A percentile compares a stretch with the other conserved stretches of the same genome.
Conservation (phyloP, 176 grass and related monocot genomes). For the Bonia amplexicaulis region DNA sequence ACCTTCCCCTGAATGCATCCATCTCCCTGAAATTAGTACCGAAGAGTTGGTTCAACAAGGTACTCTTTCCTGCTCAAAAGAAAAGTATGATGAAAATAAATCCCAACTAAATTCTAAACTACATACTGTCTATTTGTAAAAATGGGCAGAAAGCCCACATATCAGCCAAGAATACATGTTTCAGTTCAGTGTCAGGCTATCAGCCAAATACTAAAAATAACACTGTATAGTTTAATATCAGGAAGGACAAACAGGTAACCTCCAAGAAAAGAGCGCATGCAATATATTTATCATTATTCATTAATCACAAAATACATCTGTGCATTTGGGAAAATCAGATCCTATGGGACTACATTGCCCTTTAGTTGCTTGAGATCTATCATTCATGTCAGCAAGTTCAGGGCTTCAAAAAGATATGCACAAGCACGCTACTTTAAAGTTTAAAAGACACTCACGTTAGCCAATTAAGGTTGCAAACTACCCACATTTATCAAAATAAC, state of each 20-base stretch:
- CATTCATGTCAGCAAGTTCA: background rate
- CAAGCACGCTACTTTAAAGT: background rate
- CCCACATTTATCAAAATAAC: background rate
- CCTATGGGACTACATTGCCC: background rate
- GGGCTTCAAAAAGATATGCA: background rate
- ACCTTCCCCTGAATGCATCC: conserved; percentile 95
- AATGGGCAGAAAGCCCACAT: background rate
- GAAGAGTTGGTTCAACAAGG: conserved; percentile 87
- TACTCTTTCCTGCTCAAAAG: conserved; percentile 84
- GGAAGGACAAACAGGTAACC: background rate
- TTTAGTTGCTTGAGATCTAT: conserved; percentile 12
- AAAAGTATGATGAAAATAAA: background rate
- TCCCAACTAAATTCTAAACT: background rate
- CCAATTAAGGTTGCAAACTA: background rate
- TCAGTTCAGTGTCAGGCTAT: background rate
- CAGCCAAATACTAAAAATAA: background rate
- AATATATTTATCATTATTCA: background rate
- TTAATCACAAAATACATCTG: background rate
- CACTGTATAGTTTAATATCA: background rate
- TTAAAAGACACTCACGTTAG: background rate
- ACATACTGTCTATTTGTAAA: background rate
- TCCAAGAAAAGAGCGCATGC: background rate
- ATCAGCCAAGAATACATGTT: background rate
- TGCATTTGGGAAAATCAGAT: background rate
- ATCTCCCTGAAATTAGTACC: conserved; percentile 88